Conservation (phyloP, 352 stramenopile species). For the Pythium oligandrum region DNA sequence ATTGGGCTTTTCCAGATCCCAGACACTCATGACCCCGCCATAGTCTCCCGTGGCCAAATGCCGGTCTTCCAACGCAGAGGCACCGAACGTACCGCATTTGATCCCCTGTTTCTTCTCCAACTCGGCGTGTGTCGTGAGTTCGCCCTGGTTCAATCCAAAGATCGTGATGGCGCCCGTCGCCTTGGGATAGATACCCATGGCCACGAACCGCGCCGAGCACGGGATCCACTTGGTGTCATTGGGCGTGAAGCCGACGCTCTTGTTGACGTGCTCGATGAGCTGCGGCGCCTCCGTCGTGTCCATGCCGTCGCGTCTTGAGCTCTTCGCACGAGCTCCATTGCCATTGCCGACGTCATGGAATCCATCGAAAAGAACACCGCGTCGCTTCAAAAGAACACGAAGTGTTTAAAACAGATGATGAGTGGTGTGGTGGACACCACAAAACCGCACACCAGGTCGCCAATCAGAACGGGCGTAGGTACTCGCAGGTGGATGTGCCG, state of each 20-base stretch:
- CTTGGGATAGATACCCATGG: constrained; percentile 91
- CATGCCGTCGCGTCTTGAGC: constrained; percentile 40
- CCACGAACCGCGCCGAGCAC: constrained; percentile 91
- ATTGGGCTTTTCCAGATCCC: constrained; percentile 81
- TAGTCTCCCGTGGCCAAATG: constrained; percentile 86
- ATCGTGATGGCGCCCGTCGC: constrained; percentile 90
- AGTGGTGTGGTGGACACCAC: too few species aligned
- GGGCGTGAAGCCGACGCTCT: constrained; percentile 91
- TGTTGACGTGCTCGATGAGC: constrained; percentile 95
- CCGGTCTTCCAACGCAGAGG: constrained; percentile 84
- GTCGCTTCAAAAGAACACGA: constrained; percentile 9
- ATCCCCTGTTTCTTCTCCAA: constrained; percentile 87
- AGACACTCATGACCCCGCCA: constrained; percentile 70
- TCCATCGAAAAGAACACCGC: constrained; percentile 1
- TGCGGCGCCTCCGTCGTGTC: constrained; percentile 95
- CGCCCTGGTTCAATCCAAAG: constrained; percentile 88
- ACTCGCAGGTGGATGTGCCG: too few species aligned
- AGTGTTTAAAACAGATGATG: not conserved
- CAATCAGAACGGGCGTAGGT: too few species aligned
- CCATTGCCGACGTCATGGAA: not conserved
- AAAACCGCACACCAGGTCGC: too few species aligned
- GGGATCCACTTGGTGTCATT: constrained; percentile 95
- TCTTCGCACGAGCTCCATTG: too few species aligned
- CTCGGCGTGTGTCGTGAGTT: constrained; percentile 62
- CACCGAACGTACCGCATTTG: constrained; percentile 96